Conservation (phyloP, 257 asterid genomes). For the Ocimum tenuiflorum region DNA sequence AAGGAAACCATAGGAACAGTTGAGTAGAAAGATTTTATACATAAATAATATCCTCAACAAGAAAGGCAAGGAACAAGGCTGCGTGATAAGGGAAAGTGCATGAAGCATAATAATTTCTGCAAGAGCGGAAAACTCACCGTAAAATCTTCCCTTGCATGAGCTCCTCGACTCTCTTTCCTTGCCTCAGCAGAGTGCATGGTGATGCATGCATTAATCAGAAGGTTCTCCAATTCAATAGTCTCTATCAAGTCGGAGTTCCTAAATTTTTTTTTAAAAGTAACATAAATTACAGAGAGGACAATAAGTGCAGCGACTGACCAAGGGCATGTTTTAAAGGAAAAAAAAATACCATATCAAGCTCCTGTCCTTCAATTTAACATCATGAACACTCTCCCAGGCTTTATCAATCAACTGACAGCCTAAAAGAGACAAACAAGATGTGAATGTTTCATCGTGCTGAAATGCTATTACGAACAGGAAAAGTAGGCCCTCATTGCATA, state of each 20-base stretch:
- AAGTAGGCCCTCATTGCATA: conserved; percentile 15
- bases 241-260: conserved; percentile 98
- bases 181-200: conserved; percentile 99
- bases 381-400: conserved; percentile 88
- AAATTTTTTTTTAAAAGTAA: not conserved
- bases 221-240: conserved; percentile 91
- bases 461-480: not conserved
- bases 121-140: conserved; percentile 76
- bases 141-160: conserved; percentile 99
- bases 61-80: not conserved
- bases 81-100: no score
- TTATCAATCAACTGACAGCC: conserved; percentile 90
- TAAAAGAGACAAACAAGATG: conserved; percentile 22
- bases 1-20: conserved; percentile 17
- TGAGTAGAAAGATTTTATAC: not conserved
- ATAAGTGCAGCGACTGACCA: conserved; percentile 1
- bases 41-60: not conserved
- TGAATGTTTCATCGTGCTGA: not conserved
- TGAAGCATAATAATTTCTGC: no score
- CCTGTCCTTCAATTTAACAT: conserved; percentile 78
- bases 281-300: not conserved
- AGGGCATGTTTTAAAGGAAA: not conserved
- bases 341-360: conserved; percentile 76
- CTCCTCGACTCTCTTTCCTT: conserved; percentile 98
- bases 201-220: conserved; percentile 84